Percentiles rank a stretch among this genome's conserved stretches.
Conservation (phyloP, 2,329 filamentous ascomycete genomes). For the Scortechinia acanthostroma region DNA sequence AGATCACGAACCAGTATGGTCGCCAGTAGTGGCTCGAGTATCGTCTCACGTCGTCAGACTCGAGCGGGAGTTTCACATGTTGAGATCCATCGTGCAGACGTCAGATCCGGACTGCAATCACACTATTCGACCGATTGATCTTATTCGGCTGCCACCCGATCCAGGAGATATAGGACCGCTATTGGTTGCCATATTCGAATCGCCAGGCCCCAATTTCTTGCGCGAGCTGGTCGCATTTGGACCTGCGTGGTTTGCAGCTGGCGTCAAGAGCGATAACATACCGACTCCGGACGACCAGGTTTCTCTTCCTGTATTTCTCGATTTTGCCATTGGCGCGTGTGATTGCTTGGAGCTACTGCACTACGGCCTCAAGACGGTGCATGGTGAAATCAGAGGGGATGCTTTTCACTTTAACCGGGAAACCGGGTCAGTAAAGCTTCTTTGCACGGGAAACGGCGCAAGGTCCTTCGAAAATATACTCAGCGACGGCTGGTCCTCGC, state of each 20-base stretch:
- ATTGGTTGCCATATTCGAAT: slow-evolving; percentile 50
- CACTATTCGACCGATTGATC: slow-evolving; percentile 50
- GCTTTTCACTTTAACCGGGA: slow-evolving; percentile 57
- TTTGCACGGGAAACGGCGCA: slow-evolving; percentile 54
- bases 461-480: slow-evolving; percentile 58
- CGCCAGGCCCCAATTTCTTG: slow-evolving; percentile 49
- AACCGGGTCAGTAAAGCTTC: slow-evolving; percentile 43
- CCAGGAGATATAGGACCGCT: slow-evolving; percentile 37
- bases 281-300: slow-evolving; percentile 29
- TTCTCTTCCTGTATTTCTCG: slow-evolving; percentile 46
- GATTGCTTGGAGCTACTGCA: slow-evolving; percentile 56
- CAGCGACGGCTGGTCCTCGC: slow-evolving; percentile 52
- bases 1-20: slow-evolving; percentile 26
- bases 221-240: slow-evolving; percentile 48
- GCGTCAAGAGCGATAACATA: slow-evolving; percentile 13
- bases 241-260: slow-evolving; percentile 33
- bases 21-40: slow-evolving; percentile 49
- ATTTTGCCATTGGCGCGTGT: slow-evolving; percentile 56
- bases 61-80: slow-evolving; percentile 56
- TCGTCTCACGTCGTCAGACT: slow-evolving; percentile 52
- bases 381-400: slow-evolving; percentile 57
- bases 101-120: slow-evolving; percentile 47
- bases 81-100: slow-evolving; percentile 41
- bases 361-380: slow-evolving; percentile 51
- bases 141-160: slow-evolving; percentile 43